Evolutionary conservation across 495 filamentous ascomycete species (phyloP).

Genomic region (Trichoderma gamsii): DNA sequence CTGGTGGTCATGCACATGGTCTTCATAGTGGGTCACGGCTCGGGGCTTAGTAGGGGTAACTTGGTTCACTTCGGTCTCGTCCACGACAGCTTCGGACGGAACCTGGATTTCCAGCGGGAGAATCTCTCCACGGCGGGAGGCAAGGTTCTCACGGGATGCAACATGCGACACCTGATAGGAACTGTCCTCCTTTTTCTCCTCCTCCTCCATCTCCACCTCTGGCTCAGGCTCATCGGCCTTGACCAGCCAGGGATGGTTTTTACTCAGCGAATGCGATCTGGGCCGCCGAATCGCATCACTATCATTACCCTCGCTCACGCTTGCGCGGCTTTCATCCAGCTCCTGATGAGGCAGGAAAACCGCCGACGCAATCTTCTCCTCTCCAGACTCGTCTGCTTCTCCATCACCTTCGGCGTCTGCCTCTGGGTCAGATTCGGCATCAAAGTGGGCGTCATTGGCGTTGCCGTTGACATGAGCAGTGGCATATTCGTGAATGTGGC

Average conservation of each 20-base stretch:
- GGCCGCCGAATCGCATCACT: constrained; percentile 20
- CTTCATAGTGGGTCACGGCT: constrained; percentile 36
- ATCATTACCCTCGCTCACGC: constrained; percentile 5
- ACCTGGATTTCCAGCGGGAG: constrained; percentile 26
- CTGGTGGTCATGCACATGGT: constrained; percentile 43
- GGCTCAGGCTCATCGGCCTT: constrained; percentile 44
- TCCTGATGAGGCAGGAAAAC: constrained; percentile 86
- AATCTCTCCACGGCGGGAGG: constrained; percentile 15
- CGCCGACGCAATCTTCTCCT: constrained; percentile 92
- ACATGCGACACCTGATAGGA: background rate
- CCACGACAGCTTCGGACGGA: constrained; percentile 34
- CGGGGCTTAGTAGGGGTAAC: constrained; percentile 28
- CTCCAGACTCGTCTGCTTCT: constrained; percentile 70
- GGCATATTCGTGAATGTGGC: background rate
- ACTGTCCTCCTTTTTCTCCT: constrained; percentile 23
- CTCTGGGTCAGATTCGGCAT: constrained; percentile 20
- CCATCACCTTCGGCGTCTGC: constrained; percentile 48
- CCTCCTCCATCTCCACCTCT: constrained; percentile 33
- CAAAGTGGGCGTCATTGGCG: background rate
- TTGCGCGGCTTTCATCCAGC: constrained; percentile 41
- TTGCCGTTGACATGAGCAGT: background rate
- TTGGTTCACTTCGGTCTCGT: constrained; percentile 30
- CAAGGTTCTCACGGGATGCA: constrained; percentile 18
- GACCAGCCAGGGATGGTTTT: constrained; percentile 45
- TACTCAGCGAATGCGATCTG: constrained; percentile 27